Conservation (phyloP, 371 early-diverging fungal species). For the Apophysomyces ossiformis region DNA sequence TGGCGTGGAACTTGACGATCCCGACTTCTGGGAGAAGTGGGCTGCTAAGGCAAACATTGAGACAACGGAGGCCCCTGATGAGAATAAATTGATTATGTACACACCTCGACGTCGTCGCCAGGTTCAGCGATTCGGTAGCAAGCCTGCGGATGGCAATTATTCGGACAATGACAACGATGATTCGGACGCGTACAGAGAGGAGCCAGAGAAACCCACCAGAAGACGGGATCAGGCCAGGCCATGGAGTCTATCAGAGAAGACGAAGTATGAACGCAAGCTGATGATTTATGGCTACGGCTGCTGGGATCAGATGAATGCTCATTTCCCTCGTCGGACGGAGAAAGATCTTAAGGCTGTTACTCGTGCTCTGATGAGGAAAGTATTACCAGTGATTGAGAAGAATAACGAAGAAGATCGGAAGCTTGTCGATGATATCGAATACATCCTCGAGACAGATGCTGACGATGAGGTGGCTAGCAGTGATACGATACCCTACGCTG, state of each 20-base stretch:
- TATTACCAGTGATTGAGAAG: conserved; percentile 31
- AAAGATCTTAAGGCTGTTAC: conserved; percentile 62
- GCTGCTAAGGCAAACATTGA: conserved; percentile 78
- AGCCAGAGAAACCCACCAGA: conserved; percentile 14
- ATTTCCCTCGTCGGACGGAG: conserved; percentile 60
- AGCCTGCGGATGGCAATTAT: conserved; percentile 29
- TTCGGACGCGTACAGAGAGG: conserved; percentile 46
- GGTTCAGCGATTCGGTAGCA: conserved; percentile 52
- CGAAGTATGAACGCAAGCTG: conserved; percentile 73
- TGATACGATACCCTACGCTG: conserved; percentile 59
- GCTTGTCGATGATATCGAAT: conserved; percentile 40
- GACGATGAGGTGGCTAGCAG: conserved; percentile 35
- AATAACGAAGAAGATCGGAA: conserved; percentile 43
- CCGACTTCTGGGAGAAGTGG: conserved; percentile 97
- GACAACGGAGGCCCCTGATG: conserved; percentile 53
- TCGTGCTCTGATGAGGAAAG: conserved; percentile 38
- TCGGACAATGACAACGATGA: conserved; percentile 43
- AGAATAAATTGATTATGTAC: conserved; percentile 66
- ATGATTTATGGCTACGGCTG: conserved; percentile 80
- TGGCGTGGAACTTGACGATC: conserved; percentile 86
- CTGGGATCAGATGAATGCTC: conserved; percentile 70
- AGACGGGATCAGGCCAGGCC: conserved; percentile 4
- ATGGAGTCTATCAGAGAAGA: conserved; percentile 77
- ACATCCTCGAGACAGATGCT: conserved; percentile 33
- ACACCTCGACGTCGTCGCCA: conserved; percentile 70